Conservation (phyloP, 2,329 filamentous ascomycete species). For the Calonectria pteridis region DNA sequence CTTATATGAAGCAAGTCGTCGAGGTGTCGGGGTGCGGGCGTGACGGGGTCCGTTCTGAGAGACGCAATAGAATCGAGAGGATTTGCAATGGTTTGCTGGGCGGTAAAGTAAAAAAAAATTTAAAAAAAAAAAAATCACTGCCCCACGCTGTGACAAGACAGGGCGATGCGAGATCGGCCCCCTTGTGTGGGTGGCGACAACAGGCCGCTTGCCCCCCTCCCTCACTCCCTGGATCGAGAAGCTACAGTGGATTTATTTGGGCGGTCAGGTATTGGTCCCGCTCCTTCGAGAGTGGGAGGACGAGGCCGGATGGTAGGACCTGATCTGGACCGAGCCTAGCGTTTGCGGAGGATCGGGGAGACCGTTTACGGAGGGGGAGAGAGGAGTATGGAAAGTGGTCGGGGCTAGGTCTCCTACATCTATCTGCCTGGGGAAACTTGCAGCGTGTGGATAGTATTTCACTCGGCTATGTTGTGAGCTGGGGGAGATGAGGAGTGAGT, state of each 20-base stretch:
- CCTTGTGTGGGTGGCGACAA: neutral
- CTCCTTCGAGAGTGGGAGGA: neutral
- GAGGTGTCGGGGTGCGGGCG: constrained; percentile 31
- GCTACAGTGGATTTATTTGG: neutral
- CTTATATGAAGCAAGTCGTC: constrained; percentile 37
- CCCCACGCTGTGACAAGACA: neutral
- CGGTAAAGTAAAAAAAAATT: neutral
- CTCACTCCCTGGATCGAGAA: neutral
- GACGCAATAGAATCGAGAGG: constrained; percentile 48
- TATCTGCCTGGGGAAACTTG: too few relatives aligned
- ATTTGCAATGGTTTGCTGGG: constrained; percentile 49
- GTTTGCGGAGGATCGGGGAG: neutral
- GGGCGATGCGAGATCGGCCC: constrained; percentile 38
- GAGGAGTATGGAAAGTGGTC: neutral
- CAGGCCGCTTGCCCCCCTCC: neutral
- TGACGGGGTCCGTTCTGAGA: constrained; percentile 24
- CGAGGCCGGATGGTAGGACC: neutral
- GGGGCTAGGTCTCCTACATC: neutral
- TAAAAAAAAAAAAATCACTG: neutral
- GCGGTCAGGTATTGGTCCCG: neutral
- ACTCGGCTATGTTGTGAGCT: neutral
- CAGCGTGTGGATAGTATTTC: neutral
- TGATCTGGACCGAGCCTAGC: constrained; percentile 1
- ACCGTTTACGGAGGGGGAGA: neutral
- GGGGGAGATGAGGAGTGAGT: neutral